Conservation (phyloP, 106 monocot genomes). For the Platanthera zijinensis region DNA sequence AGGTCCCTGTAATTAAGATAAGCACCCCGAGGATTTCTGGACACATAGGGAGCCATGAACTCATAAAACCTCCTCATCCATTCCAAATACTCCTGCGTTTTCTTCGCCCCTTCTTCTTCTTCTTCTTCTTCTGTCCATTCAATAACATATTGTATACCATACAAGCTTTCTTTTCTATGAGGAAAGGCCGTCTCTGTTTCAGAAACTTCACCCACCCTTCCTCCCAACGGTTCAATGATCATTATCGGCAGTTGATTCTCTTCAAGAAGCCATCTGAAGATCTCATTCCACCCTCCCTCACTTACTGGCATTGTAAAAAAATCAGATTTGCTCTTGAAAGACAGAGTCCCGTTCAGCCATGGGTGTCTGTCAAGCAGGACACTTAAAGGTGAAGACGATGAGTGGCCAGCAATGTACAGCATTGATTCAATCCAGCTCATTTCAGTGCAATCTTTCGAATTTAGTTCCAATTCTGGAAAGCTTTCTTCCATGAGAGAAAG, state of each 20-base stretch:
- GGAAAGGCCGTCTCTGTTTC: slow-evolving; percentile 26
- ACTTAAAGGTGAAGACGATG: background rate
- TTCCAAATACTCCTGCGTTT: slow-evolving; percentile 7
- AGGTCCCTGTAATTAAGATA: slow-evolving; percentile 40
- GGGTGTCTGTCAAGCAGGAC: background rate
- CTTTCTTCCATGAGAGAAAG: slow-evolving; percentile 10
- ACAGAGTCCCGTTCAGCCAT: background rate
- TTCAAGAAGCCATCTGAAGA: background rate
- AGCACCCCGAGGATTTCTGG: slow-evolving; percentile 30
- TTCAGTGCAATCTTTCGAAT: slow-evolving; percentile 24
- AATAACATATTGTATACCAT: slow-evolving; percentile 21
- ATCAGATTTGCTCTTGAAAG: slow-evolving; percentile 27
- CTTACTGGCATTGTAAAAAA: slow-evolving; percentile 5
- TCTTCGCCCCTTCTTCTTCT: background rate
- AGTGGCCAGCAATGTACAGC: slow-evolving; percentile 3
- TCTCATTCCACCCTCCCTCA: background rate
- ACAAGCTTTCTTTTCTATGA: slow-evolving; percentile 24
- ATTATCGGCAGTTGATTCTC: slow-evolving; percentile 2
- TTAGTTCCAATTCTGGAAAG: slow-evolving; percentile 24
- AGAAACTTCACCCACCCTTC: slow-evolving; percentile 5
- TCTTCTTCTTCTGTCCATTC: slow-evolving; percentile 8
- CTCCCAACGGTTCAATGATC: slow-evolving; percentile 17
- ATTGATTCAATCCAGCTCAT: slow-evolving; percentile 40
- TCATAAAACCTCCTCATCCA: slow-evolving; percentile 29
- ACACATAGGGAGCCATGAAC: slow-evolving; percentile 36